Evolutionary conservation across 768 basidiomycete genomes (phyloP).

Genomic region (Lactifluus piperatus): DNA sequence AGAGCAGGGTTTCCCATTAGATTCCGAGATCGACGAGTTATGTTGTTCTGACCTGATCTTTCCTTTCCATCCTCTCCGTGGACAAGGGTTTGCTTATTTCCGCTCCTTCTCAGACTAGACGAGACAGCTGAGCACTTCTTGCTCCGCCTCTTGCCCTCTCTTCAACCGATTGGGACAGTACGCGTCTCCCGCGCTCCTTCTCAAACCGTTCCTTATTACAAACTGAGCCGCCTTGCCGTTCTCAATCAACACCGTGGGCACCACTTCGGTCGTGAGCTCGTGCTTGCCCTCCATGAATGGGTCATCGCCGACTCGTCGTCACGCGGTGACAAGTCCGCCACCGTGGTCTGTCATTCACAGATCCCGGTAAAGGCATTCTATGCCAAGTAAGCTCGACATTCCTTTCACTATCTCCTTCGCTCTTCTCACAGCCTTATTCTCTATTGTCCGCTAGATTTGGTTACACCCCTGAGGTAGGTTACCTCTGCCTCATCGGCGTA

Average conservation of each 20-base stretch:
- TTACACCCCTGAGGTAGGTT: slow-evolving; percentile 54
- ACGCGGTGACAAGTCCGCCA: slow-evolving; percentile 27
- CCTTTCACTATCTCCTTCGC: slow-evolving; percentile 12
- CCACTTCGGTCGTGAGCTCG: slow-evolving; percentile 60
- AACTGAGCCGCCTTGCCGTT: slow-evolving; percentile 65
- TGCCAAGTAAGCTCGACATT: slow-evolving; percentile 47
- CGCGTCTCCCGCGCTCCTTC: slow-evolving; percentile 30
- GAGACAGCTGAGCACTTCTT: slow-evolving; percentile 60
- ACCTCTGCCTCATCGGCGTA: too few relatives aligned
- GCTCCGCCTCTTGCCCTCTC: slow-evolving; percentile 53
- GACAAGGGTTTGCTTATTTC: slow-evolving; percentile 7
- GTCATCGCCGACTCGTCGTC: slow-evolving; percentile 32
- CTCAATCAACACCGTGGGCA: slow-evolving; percentile 54
- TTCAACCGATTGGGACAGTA: slow-evolving; percentile 62
- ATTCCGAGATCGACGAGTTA: slow-evolving; percentile 69
- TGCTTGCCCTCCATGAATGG: slow-evolving; percentile 54
- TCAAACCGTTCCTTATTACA: slow-evolving; percentile 42
- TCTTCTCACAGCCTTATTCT: slow-evolving; percentile 20
- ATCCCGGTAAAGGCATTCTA: slow-evolving; percentile 67
- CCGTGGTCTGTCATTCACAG: slow-evolving; percentile 62
- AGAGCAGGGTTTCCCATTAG: slow-evolving; percentile 66
- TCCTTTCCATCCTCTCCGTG: not conserved
- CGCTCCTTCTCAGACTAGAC: slow-evolving; percentile 41
- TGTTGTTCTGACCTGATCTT: slow-evolving; percentile 23
- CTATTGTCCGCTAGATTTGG: slow-evolving; percentile 46